These are phyloP conservation scores for Thermoascus crustaceus DNA, from an alignment of 2,329 filamentous ascomycete species.

Conservation along the genomic window DNA sequence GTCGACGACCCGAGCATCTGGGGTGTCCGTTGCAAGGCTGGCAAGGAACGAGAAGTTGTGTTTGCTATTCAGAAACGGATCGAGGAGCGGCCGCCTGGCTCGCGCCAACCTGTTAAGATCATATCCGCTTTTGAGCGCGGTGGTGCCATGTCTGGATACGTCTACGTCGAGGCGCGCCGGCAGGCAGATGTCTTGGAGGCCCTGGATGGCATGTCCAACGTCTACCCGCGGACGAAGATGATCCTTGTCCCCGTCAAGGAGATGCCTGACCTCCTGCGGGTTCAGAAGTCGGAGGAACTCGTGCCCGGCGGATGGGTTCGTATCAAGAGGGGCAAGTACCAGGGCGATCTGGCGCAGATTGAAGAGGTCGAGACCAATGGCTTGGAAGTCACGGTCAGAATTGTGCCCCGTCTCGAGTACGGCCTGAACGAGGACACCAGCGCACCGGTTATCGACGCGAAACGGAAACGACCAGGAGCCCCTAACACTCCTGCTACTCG, in stretches of 20 bases:
- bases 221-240: conserved; percentile 81
- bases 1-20: conserved; percentile 95
- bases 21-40: conserved; percentile 86
- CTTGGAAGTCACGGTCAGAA: conserved; percentile 73
- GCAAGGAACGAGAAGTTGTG: conserved; percentile 89
- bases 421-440: conserved; percentile 72
- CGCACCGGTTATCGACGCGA: conserved; percentile 50
- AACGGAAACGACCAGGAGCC: conserved; percentile 64
- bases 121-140: conserved; percentile 89
- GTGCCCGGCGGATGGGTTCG: conserved; percentile 89
- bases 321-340: conserved; percentile 72
- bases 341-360: conserved; percentile 83
- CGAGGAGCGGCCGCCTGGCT: conserved; percentile 63
- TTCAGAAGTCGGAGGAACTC: conserved; percentile 75
- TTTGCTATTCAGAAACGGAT: conserved; percentile 82
- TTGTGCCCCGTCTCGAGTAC: conserved; percentile 89
- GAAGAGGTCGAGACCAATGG: conserved; percentile 90
- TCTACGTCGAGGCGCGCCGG: conserved; percentile 87
- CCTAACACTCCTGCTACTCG: conserved; percentile 51
- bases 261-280: conserved; percentile 90
- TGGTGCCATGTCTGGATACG: conserved; percentile 80
- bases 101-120: conserved; percentile 73
- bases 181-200: conserved; percentile 79
- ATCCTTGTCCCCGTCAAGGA: conserved; percentile 90
- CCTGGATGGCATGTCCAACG: conserved; percentile 75